Conservation (phyloP, 768 basidiomycete genomes). For the Boletus coccyginus region DNA sequence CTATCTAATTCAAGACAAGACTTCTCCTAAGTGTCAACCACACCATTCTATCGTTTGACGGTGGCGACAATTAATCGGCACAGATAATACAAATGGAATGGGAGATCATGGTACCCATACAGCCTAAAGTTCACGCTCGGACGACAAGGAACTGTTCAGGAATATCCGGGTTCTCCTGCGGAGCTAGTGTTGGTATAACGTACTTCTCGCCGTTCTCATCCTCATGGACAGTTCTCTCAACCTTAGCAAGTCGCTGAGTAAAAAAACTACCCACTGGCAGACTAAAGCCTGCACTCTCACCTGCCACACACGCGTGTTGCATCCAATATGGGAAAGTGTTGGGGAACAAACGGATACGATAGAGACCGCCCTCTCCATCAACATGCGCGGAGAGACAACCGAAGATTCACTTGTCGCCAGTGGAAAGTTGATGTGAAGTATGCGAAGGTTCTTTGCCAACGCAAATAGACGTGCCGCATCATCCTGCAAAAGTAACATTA, state of each 20-base stretch:
- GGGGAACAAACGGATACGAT: conserved; percentile 51
- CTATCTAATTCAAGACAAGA: conserved; percentile 3
- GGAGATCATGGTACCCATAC: too few relatives aligned
- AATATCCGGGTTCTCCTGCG: conserved; percentile 63
- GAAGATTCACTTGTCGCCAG: conserved; percentile 17
- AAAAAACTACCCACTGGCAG: background rate
- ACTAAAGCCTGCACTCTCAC: conserved; percentile 34
- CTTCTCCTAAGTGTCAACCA: background rate
- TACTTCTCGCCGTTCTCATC: conserved; percentile 39
- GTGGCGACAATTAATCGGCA: background rate
- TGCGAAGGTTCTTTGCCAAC: conserved; percentile 44
- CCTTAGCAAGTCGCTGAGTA: conserved; percentile 34
- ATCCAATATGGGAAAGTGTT: conserved; percentile 60
- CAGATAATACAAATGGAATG: background rate
- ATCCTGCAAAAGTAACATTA: conserved; percentile 11
- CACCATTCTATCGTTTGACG: background rate
- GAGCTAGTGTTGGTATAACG: conserved; percentile 38
- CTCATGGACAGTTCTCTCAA: conserved; percentile 39
- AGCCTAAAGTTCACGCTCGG: conserved; percentile 26
- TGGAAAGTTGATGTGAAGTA: conserved; percentile 61
- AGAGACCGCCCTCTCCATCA: conserved; percentile 37
- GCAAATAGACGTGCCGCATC: conserved; percentile 35
- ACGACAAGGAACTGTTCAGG: conserved; percentile 75
- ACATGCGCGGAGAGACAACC: conserved; percentile 10
- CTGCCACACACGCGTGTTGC: conserved; percentile 69